phyloP scores from a whole-genome alignment of 495 filamentous ascomycete genomes.

The Gamarada debralockiae region DNA sequence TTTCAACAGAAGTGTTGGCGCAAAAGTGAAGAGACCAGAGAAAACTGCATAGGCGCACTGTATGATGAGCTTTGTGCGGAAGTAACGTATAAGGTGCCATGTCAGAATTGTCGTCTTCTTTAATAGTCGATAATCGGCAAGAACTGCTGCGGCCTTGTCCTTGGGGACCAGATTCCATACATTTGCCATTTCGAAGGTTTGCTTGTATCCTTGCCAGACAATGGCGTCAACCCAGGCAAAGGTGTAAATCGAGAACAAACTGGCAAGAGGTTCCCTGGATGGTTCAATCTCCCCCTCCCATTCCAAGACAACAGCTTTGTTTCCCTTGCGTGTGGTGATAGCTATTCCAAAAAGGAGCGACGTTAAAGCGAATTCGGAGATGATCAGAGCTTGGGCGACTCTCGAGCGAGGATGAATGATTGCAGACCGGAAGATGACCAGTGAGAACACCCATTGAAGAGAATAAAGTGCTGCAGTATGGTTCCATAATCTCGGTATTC shows the following conservation, averaged over 20 bases:
- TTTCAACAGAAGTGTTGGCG: slow-evolving; percentile 85
- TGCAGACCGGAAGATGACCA: slow-evolving; percentile 77
- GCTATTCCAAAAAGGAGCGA: slow-evolving; percentile 70
- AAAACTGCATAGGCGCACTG: slow-evolving; percentile 80
- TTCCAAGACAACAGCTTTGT: slow-evolving; percentile 81
- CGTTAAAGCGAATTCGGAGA: slow-evolving; percentile 68
- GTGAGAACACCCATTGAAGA: slow-evolving; percentile 72
- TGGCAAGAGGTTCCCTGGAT: slow-evolving; percentile 78
- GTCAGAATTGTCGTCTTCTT: slow-evolving; percentile 81
- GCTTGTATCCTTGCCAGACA: slow-evolving; percentile 85
- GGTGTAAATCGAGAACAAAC: slow-evolving; percentile 79
- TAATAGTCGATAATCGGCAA: slow-evolving; percentile 77
- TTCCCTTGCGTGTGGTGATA: slow-evolving; percentile 82
- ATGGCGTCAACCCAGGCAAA: slow-evolving; percentile 91
- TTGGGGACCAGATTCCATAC: slow-evolving; percentile 90
- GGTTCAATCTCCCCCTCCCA: slow-evolving; percentile 85
- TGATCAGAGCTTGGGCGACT: slow-evolving; percentile 55
- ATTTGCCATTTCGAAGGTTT: slow-evolving; percentile 74
- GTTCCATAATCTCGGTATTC: slow-evolving; percentile 79
- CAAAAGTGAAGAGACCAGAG: slow-evolving; percentile 78
- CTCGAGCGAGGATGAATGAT: slow-evolving; percentile 73
- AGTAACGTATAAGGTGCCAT: slow-evolving; percentile 79
- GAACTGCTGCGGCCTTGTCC: slow-evolving; percentile 77
- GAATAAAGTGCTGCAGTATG: slow-evolving; percentile 88
- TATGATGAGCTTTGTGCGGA: slow-evolving; percentile 67